Percentiles rank a stretch among this genome's conserved stretches.
Conservation (phyloP, 2,329 filamentous ascomycete genomes). For the Spiromastix sp. region DNA sequence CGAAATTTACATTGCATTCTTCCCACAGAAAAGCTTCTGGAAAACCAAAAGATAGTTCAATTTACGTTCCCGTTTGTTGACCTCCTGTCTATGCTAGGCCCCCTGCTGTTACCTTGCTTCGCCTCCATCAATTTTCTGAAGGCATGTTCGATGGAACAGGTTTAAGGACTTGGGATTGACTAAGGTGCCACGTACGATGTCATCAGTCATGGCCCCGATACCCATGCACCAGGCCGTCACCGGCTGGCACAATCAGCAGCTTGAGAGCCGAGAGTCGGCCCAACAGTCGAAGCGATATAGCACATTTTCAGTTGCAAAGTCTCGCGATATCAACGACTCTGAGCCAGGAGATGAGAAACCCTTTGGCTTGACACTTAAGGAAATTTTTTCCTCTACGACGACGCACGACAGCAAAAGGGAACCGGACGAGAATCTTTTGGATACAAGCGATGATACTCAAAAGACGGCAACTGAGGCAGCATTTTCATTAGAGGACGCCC, state of each 20-base stretch:
- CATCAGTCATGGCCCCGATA: slow-evolving; percentile 5
- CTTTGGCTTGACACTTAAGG: background rate
- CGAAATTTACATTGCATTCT: no score
- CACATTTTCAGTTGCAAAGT: slow-evolving; percentile 2
- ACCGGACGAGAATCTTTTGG: background rate
- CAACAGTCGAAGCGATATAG: background rate
- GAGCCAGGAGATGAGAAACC: background rate
- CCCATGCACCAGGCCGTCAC: slow-evolving; percentile 2
- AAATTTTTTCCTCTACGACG: background rate
- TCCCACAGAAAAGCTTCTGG: no score
- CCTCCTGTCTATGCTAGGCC: no score
- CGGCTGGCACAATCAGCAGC: slow-evolving; percentile 6
- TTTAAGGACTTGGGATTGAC: no score
- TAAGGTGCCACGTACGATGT: background rate
- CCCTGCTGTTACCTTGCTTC: no score
- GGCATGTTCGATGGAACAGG: no score
- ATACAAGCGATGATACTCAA: no score
- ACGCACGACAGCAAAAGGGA: background rate
- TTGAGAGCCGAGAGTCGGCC: background rate
- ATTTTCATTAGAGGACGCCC: no score
- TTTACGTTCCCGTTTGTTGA: no score
- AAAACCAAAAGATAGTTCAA: no score
- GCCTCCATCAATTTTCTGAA: no score
- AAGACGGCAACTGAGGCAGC: no score
- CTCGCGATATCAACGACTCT: background rate